A percentile compares a stretch with the other conserved stretches of the same genome.
These are phyloP conservation scores for Phyllosticta capitalensis DNA, from an alignment of 2,329 filamentous ascomycete genomes.

Conservation along the genomic window DNA sequence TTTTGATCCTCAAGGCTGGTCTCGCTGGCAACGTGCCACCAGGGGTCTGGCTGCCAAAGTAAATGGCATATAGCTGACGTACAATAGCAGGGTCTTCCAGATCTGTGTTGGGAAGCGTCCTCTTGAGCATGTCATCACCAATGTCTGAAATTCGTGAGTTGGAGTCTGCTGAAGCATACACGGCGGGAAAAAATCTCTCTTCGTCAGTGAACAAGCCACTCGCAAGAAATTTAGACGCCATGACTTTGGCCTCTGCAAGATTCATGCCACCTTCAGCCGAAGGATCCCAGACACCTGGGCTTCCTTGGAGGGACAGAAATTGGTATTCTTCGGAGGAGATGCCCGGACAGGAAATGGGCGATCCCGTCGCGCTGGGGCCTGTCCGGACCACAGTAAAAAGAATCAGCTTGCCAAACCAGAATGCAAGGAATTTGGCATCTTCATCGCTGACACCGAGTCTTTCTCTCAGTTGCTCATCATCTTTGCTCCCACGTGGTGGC, in stretches of 20 bases:
- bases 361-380: conserved; percentile 12
- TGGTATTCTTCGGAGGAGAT: conserved; percentile 56
- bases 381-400: conserved; percentile 45
- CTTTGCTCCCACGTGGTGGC: conserved; percentile 66
- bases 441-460: conserved; percentile 57
- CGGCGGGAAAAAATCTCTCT: conserved; percentile 72
- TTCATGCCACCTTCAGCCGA: conserved; percentile 52
- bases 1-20: conserved; percentile 65
- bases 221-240: conserved; percentile 61
- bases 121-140: conserved; percentile 84
- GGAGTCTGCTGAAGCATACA: conserved; percentile 73
- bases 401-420: conserved; percentile 68
- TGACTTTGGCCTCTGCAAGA: conserved; percentile 59
- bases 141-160: conserved; percentile 74
- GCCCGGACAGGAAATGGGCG: conserved; percentile 45
- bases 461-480: conserved; percentile 60
- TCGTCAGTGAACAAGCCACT: conserved; percentile 78
- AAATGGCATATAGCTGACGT: conserved; percentile 59
- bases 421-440: conserved; percentile 65
- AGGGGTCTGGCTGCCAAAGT: conserved; percentile 41
- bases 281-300: conserved; percentile 60
- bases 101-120: conserved; percentile 56
- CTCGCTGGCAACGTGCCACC: conserved; percentile 32
- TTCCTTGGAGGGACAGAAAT: conserved; percentile 58
- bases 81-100: conserved; percentile 61